phyloP scores from a whole-genome alignment of 768 basidiomycete species.

The Paxillus involutus region DNA sequence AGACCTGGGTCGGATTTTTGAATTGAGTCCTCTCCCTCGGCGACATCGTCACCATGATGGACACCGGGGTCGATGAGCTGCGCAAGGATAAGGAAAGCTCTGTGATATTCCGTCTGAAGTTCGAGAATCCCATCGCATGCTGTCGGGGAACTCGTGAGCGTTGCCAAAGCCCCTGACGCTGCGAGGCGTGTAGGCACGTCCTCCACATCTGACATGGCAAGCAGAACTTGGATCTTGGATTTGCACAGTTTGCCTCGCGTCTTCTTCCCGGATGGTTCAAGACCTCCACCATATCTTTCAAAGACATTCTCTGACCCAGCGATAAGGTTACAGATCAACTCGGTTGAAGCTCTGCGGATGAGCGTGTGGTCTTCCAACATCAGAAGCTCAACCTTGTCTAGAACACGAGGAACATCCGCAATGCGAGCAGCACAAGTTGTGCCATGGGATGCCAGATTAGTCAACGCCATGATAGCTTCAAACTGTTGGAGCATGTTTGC shows the following conservation, averaged over 20 bases:
- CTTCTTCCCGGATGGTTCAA: conserved; percentile 42
- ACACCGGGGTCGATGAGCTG: conserved; percentile 64
- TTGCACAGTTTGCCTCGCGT: conserved; percentile 27
- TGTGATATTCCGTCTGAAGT: conserved; percentile 64
- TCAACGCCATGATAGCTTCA: conserved; percentile 94
- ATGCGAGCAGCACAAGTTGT: conserved; percentile 66
- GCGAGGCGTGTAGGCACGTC: conserved; percentile 84
- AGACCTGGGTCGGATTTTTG: conserved; percentile 51
- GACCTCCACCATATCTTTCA: conserved; percentile 60
- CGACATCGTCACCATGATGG: conserved; percentile 31
- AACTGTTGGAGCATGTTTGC: conserved; percentile 82
- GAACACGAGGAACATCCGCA: conserved; percentile 55
- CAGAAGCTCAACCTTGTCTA: conserved; percentile 68
- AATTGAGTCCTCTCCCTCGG: conserved; percentile 36
- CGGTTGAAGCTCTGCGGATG: conserved; percentile 83
- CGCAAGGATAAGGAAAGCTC: conserved; percentile 64
- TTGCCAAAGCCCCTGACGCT: conserved; percentile 89
- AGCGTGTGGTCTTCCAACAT: conserved; percentile 82
- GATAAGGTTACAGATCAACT: conserved; percentile 91
- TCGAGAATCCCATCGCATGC: conserved; percentile 63
- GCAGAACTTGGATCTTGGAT: conserved; percentile 75
- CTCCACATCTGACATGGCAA: conserved; percentile 85
- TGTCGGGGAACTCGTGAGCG: conserved; percentile 59
- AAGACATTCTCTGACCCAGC: conserved; percentile 76
- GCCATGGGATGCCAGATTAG: conserved; percentile 85